Evolutionary conservation across 179 eudicot genomes (phyloP), one percentile per base, ranked within the genome.

Genomic region (Gypsophila paniculata): DNA sequence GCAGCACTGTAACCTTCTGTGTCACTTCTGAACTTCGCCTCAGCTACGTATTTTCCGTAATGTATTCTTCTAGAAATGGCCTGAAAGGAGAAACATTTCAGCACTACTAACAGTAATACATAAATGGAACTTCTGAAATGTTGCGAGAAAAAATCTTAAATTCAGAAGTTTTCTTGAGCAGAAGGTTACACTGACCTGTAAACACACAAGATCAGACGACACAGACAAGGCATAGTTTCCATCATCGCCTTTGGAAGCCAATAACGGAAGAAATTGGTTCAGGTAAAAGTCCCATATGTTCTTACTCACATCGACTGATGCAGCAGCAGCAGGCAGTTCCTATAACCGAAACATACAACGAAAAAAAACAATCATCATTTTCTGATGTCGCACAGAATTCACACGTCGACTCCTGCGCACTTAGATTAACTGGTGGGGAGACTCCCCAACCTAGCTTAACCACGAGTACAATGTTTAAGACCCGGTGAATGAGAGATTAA

Each of bases 11-110:
- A 93, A n/a, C 85, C 93, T 54, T 83, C 74, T 0, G 93, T 90
- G 6, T 90, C 81, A 7, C 67, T 82, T 73, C 54, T 69, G 82
- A 80, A 93, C 85, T 93, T 93, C 25, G 79, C 88, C 74, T 93
- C 98, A 42, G 98, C 98, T 0, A 93, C 98, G 67, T 79, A 93
- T 74, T 83, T 93, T 38, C 98, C 98, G 38, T 74, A 85, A 72
- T 91, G 97, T 78, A 93, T 93, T 70, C 98, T 89, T 75, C 90
- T 86, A 4, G 98, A 91, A 22, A 93, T 70, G 17, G 93, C 96
- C 98, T 93, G 77, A 57, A 78, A 54, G 4, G 4, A 13, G 4
- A 13, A 36, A 68, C 25, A 18, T 17, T 25, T 32, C 61, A 52
- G 26, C 46, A 51, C 18, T 29, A 68, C 21, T 42, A 11, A 9